These are phyloP conservation scores for Xerocomellus chrysenteron DNA, from an alignment of 768 basidiomycete species.

Conservation along the genomic window DNA sequence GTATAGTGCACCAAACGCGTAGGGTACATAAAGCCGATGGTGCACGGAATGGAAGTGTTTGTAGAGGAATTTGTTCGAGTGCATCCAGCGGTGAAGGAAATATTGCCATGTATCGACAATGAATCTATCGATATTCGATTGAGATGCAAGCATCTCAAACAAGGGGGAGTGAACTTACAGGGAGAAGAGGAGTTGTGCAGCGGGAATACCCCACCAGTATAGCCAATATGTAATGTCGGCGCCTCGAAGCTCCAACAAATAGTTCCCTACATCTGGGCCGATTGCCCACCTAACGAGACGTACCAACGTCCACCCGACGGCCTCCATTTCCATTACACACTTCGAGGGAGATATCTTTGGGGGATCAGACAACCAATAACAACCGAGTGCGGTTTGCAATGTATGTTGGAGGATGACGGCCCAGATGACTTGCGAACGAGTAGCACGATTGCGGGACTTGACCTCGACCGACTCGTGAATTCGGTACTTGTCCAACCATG, in stretches of 20 bases:
- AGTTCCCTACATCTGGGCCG: constrained; percentile 40
- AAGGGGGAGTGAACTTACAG: constrained; percentile 59
- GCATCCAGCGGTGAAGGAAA: constrained; percentile 91
- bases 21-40: constrained; percentile 94
- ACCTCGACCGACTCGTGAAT: constrained; percentile 89
- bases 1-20: constrained; percentile 95
- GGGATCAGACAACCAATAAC: constrained; percentile 57
- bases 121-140: constrained; percentile 53
- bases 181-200: constrained; percentile 67
- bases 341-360: constrained; percentile 31
- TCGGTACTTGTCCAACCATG: constrained; percentile 78
- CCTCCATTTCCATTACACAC: constrained; percentile 46
- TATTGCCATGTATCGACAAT: constrained; percentile 98
- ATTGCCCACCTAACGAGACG: constrained; percentile 38
- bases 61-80: constrained; percentile 87
- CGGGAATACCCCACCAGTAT: constrained; percentile 95
- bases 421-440: constrained; percentile 65
- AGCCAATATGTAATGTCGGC: constrained; percentile 54
- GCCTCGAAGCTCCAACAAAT: constrained; percentile 38
- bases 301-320: constrained; percentile 40
- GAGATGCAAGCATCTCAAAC: not conserved
- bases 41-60: constrained; percentile 91
- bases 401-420: constrained; percentile 87
- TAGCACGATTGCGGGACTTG: constrained; percentile 68
- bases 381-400: constrained; percentile 77